Conservation (phyloP, 805 yeast genomes). For the Candida ficus region DNA sequence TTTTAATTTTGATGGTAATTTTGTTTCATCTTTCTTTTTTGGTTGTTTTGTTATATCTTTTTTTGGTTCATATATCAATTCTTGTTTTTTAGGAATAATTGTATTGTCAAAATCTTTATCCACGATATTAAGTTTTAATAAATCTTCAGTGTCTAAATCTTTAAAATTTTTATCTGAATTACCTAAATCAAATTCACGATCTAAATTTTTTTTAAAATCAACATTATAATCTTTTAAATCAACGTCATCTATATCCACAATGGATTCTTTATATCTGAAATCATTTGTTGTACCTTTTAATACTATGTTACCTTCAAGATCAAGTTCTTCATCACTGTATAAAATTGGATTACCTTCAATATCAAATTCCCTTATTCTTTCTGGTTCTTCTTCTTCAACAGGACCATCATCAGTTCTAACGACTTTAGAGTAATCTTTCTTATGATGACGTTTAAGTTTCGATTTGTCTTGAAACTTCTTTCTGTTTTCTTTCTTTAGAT, state of each 20-base stretch:
- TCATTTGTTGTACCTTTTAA: constrained; percentile 16
- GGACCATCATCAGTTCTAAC: constrained; percentile 14
- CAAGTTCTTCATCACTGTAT: constrained; percentile 14
- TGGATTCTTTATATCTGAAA: constrained; percentile 21
- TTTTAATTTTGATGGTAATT: constrained; percentile 16
- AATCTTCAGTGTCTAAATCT: constrained; percentile 10
- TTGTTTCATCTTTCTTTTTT: constrained; percentile 5
- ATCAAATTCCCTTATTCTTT: constrained; percentile 14
- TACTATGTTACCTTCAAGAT: constrained; percentile 9
- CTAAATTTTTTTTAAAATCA: constrained; percentile 13
- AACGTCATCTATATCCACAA: constrained; percentile 11
- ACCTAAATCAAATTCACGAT: constrained; percentile 9
- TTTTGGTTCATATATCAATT: background rate
- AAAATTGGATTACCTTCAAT: constrained; percentile 13
- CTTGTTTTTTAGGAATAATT: background rate
- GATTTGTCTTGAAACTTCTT: constrained; percentile 38
- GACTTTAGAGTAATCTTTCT: constrained; percentile 33
- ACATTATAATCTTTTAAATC: constrained; percentile 13
- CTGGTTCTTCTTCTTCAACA: constrained; percentile 14
- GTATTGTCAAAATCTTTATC: constrained; percentile 7
- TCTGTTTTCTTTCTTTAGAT: constrained; percentile 34
- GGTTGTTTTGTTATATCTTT: background rate
- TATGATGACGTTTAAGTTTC: constrained; percentile 32
- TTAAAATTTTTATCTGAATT: constrained; percentile 2
- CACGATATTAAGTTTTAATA: constrained; percentile 8